Evolutionary conservation across 2,329 filamentous ascomycete species (phyloP).

Genomic region (Tolypocladium amazonense): DNA sequence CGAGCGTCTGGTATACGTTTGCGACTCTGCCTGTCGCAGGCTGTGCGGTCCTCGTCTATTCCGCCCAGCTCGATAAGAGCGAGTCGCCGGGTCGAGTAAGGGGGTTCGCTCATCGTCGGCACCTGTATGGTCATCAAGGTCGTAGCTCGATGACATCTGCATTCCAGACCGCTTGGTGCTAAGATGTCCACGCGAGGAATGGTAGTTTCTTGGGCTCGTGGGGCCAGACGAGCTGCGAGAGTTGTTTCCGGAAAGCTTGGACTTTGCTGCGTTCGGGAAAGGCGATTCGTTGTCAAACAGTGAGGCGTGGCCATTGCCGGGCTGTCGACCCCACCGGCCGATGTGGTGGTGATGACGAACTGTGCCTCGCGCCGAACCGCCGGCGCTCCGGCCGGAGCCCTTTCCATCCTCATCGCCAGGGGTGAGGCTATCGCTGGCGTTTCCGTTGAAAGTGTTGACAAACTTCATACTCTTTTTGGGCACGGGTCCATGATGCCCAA

Average conservation of each 20-base stretch:
- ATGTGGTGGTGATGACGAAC: slow-evolving; percentile 64
- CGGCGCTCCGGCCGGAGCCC: slow-evolving; percentile 48
- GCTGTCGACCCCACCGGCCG: slow-evolving; percentile 64
- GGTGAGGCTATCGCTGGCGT: slow-evolving; percentile 36
- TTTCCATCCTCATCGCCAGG: slow-evolving; percentile 58
- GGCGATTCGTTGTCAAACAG: slow-evolving; percentile 70
- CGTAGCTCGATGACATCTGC: slow-evolving; percentile 56
- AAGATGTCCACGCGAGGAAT: slow-evolving; percentile 21
- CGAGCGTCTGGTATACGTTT: slow-evolving; percentile 52
- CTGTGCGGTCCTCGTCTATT: slow-evolving; percentile 44
- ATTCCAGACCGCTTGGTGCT: slow-evolving; percentile 39
- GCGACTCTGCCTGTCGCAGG: slow-evolving; percentile 62
- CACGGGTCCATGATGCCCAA: slow-evolving; percentile 14
- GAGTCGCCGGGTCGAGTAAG: slow-evolving; percentile 52
- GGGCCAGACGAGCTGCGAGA: slow-evolving; percentile 57
- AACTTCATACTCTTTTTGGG: slow-evolving; percentile 94
- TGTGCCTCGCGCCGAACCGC: slow-evolving; percentile 53
- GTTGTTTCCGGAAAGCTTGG: slow-evolving; percentile 48
- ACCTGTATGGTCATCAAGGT: slow-evolving; percentile 68
- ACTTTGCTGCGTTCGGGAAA: slow-evolving; percentile 55
- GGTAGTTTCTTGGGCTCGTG: slow-evolving; percentile 53
- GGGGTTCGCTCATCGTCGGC: slow-evolving; percentile 86
- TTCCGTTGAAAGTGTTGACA: slow-evolving; percentile 64
- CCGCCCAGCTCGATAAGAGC: slow-evolving; percentile 46
- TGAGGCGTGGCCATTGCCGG: slow-evolving; percentile 56